phyloP scores from a whole-genome alignment of 1,284 basidiomycete species.

The Hortiboletus rubellus region DNA sequence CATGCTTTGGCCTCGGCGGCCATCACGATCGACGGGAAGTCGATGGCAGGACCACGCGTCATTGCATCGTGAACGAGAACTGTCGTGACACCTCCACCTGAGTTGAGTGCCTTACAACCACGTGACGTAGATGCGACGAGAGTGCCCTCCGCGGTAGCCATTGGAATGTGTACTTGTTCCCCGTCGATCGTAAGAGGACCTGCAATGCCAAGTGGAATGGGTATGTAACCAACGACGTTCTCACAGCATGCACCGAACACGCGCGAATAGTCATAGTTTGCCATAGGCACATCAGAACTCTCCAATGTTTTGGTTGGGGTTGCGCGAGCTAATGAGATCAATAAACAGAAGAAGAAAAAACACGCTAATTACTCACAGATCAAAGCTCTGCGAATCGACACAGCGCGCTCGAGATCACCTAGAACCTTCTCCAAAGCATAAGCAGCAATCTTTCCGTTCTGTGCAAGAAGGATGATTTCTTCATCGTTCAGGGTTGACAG shows the following conservation, averaged over 20 bases:
- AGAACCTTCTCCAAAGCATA: conserved; percentile 95
- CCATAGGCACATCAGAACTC: conserved; percentile 78
- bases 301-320: conserved; percentile 88
- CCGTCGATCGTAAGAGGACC: conserved; percentile 95
- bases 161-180: conserved; percentile 85
- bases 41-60: conserved; percentile 98
- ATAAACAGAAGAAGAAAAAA: neutral
- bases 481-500: conserved; percentile 82
- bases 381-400: conserved; percentile 83
- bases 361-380: conserved; percentile 65
- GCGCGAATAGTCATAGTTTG: conserved; percentile 90
- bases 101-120: conserved; percentile 97
- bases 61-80: conserved; percentile 94
- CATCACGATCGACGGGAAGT: conserved; percentile 82
- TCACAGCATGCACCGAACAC: conserved; percentile 99
- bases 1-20: conserved; percentile 87
- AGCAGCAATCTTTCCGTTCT: conserved; percentile 91
- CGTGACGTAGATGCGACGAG: conserved; percentile 97
- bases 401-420: conserved; percentile 85
- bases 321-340: conserved; percentile 66
- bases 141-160: conserved; percentile 99
- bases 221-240: conserved; percentile 98
- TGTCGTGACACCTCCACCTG: conserved; percentile 93
- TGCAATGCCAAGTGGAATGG: conserved; percentile 94
- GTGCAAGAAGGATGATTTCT: conserved; percentile 86